Conservation (phyloP, 176 grass and related monocot genomes). For the Elaeis guineensis region DNA sequence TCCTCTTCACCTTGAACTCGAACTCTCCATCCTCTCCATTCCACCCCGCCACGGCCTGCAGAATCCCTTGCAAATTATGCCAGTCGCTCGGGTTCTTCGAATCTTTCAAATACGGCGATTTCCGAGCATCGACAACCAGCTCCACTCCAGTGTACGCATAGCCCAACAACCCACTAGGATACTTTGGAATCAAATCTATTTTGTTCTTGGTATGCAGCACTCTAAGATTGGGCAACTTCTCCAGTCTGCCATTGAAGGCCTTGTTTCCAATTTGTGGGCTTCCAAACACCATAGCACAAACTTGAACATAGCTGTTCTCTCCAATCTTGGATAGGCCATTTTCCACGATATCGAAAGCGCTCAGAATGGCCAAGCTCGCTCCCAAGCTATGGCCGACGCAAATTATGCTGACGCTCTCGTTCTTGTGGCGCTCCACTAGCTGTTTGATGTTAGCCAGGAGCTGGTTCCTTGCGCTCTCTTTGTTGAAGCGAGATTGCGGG, state of each 20-base stretch:
- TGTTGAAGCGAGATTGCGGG: constrained; percentile 48
- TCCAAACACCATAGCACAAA: constrained; percentile 69
- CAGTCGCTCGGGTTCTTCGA: constrained; percentile 57
- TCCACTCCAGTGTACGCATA: constrained; percentile 38
- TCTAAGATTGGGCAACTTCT: constrained; percentile 43
- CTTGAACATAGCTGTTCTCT: constrained; percentile 34
- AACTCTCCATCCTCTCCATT: constrained; percentile 52
- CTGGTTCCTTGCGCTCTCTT: constrained; percentile 58
- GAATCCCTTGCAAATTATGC: constrained; percentile 89
- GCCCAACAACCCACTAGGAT: constrained; percentile 61
- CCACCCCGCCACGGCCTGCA: constrained; percentile 71
- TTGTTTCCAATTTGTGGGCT: constrained; percentile 80
- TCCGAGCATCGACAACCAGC: constrained; percentile 42
- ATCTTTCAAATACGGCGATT: constrained; percentile 69
- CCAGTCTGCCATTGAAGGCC: constrained; percentile 56
- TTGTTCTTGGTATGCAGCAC: constrained; percentile 65
- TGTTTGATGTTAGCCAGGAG: constrained; percentile 41
- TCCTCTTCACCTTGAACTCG: constrained; percentile 60
- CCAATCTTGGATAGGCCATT: constrained; percentile 39
- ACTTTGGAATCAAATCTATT: constrained; percentile 62
- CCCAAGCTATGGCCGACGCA: constrained; percentile 84
- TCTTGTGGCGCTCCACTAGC: constrained; percentile 41
- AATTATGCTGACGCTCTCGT: constrained; percentile 58
- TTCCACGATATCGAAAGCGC: constrained; percentile 69
- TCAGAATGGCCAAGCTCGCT: constrained; percentile 58